Evolutionary conservation across 192 early-diverging fungal species (phyloP), one percentile per base, ranked within the genome.

Genomic region (Coemansia sp.): DNA sequence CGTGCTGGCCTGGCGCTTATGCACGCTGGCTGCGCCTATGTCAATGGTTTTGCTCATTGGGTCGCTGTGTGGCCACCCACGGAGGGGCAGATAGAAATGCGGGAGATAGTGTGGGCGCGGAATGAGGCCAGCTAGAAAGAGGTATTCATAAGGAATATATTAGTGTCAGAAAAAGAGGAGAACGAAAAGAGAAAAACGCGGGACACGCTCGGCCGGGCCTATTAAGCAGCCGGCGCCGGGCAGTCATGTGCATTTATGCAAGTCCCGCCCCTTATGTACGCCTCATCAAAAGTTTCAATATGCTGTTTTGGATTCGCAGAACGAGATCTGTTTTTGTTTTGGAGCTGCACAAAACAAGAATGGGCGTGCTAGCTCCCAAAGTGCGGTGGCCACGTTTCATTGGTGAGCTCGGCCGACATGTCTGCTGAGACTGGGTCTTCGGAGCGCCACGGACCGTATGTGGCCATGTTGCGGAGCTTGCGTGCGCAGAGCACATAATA

Each of bases 381-480:
- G 53, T 40, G 27, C 31, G 33, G 33, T 21, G 58, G 60, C 61
- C 71, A 74, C 16, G 53, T 32, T 30, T 60, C 64, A 57, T 64
- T 67, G 28, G 55, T 64, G 25, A 77, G 59, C 62, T 71, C 74
- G 16, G 48, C 48, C 9, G 58, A 54, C 6, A 60, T 56, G 29
- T 77, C 74, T 0, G 67, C 56, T 27, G 74, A 77, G 22, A 77
- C 65, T 0, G 74, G 74, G 35, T 77, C 74, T 16, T 66, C 68
- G 11, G 30, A 21, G 54, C 64, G 48, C 74, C 75, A 78, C 49
- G 75, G 75, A 14, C 75, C 69, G 59, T 68, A 65, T 11, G 52
- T 59, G 4, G 62, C 52, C 75, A 71, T 71, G 53, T 73, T 80
- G 32, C 77, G 59, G 22, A 80, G 67, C 59, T 80, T 80, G 77